These are phyloP conservation scores for Exophiala viscosa DNA, from an alignment of 2,329 filamentous ascomycete species.

Conservation along the genomic window DNA sequence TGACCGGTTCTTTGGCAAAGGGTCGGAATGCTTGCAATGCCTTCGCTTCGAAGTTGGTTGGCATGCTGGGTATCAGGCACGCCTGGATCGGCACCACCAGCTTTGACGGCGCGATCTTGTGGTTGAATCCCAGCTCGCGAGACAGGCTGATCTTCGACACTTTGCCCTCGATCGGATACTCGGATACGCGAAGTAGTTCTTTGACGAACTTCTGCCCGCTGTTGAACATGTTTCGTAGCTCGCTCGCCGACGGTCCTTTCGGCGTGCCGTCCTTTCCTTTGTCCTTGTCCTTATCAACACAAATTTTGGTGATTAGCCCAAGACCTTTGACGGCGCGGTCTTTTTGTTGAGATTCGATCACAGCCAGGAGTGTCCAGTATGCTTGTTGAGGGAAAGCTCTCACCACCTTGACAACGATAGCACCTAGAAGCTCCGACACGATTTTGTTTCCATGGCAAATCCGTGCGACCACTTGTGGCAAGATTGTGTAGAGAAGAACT, in stretches of 20 bases:
- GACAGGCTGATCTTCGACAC: constrained; percentile 69
- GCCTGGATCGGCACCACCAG: constrained; percentile 87
- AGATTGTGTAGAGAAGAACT: constrained; percentile 54
- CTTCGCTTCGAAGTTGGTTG: constrained; percentile 64
- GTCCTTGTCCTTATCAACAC: constrained; percentile 35
- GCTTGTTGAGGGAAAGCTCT: constrained; percentile 84
- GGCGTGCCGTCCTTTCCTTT: constrained; percentile 43
- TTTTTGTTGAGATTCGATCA: constrained; percentile 73
- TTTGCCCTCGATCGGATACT: constrained; percentile 71
- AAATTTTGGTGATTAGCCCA: constrained; percentile 40
- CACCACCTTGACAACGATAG: constrained; percentile 83
- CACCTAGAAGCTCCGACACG: constrained; percentile 72
- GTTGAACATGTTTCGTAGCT: constrained; percentile 68
- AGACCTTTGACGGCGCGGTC: constrained; percentile 60
- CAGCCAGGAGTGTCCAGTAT: constrained; percentile 83
- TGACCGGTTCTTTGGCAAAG: constrained; percentile 81
- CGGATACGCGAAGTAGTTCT: constrained; percentile 75
- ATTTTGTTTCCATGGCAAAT: constrained; percentile 80
- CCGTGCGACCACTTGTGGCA: constrained; percentile 92
- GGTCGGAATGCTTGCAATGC: constrained; percentile 71
- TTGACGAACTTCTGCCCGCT: constrained; percentile 80
- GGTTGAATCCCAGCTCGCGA: constrained; percentile 76
- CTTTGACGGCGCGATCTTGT: constrained; percentile 73
- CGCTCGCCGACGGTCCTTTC: constrained; percentile 42
- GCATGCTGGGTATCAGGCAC: constrained; percentile 77